Percentiles rank a stretch among this genome's conserved stretches.
phyloP scores from a whole-genome alignment of 1,139 yeast species.

The Nakaseomyces glabratus region DNA sequence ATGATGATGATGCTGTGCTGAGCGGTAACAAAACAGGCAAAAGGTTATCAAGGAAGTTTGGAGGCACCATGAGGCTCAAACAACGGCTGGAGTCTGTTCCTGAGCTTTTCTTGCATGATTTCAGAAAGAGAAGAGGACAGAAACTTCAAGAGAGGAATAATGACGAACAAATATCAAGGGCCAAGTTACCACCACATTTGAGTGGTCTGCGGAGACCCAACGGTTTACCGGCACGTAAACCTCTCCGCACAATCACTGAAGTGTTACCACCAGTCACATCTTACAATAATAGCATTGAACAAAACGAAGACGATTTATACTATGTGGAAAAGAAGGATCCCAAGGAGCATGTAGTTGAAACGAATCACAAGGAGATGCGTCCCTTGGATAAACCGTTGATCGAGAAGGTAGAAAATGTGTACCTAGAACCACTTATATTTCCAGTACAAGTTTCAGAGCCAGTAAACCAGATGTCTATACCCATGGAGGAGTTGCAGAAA shows the following conservation, averaged over 20 bases:
- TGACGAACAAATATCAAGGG: too few relatives aligned
- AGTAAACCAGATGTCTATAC: neutral
- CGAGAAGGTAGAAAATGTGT: neutral
- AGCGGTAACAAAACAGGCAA: slow-evolving; percentile 9
- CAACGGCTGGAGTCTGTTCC: slow-evolving; percentile 29
- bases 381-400: too few relatives aligned
- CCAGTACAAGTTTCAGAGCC: slow-evolving; percentile 1
- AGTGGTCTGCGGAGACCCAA: slow-evolving; percentile 1
- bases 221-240: neutral
- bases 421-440: slow-evolving; percentile 3
- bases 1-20: slow-evolving; percentile 5
- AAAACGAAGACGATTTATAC: neutral
- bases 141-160: neutral
- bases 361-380: too few relatives aligned
- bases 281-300: neutral
- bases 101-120: slow-evolving; percentile 24
- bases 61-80: slow-evolving; percentile 25
- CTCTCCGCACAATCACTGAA: slow-evolving; percentile 2
- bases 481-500: slow-evolving; percentile 4
- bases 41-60: slow-evolving; percentile 21
- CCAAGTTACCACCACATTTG: neutral
- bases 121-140: slow-evolving; percentile 13
- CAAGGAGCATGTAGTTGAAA: too few relatives aligned
- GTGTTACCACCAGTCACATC: neutral
- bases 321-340: slow-evolving; percentile 3